Conservation (phyloP, 805 yeast genomes). For the Lipomyces orientalis region DNA sequence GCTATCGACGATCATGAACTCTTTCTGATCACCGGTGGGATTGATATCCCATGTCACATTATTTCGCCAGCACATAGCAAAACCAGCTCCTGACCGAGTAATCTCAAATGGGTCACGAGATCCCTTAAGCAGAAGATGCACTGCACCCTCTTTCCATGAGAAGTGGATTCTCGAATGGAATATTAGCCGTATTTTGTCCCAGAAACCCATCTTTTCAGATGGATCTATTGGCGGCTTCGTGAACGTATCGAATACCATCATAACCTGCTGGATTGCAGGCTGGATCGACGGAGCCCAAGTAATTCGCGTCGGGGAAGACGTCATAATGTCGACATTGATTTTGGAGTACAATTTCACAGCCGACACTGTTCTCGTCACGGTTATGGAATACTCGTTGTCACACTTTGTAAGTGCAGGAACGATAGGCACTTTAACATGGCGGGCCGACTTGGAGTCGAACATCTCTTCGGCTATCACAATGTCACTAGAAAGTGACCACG, state of each 20-base stretch:
- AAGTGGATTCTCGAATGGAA: slow-evolving; percentile 74
- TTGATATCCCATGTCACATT: slow-evolving; percentile 66
- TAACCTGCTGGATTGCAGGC: slow-evolving; percentile 80
- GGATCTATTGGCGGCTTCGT: slow-evolving; percentile 91
- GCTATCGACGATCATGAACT: slow-evolving; percentile 68
- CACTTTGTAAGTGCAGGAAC: slow-evolving; percentile 48
- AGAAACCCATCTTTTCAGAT: slow-evolving; percentile 81
- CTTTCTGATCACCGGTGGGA: slow-evolving; percentile 67
- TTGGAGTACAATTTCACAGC: slow-evolving; percentile 74
- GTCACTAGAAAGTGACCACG: slow-evolving; percentile 61
- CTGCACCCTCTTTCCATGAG: slow-evolving; percentile 48
- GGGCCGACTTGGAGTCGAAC: slow-evolving; percentile 57
- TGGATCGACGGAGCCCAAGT: slow-evolving; percentile 87
- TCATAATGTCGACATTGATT: slow-evolving; percentile 59
- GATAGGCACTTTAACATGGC: slow-evolving; percentile 67
- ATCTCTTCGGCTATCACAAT: slow-evolving; percentile 72
- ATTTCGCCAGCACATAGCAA: slow-evolving; percentile 71
- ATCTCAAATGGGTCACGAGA: slow-evolving; percentile 79
- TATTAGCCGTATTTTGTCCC: slow-evolving; percentile 85
- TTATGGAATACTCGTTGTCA: slow-evolving; percentile 54
- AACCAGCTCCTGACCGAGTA: slow-evolving; percentile 73
- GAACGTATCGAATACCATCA: slow-evolving; percentile 78
- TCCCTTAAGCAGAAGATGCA: slow-evolving; percentile 50
- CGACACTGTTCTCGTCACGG: slow-evolving; percentile 76
- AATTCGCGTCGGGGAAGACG: slow-evolving; percentile 65